Percentiles rank a stretch among this genome's conserved stretches.
phyloP scores from a whole-genome alignment of 768 basidiomycete species.

The Leccinum arenicola region DNA sequence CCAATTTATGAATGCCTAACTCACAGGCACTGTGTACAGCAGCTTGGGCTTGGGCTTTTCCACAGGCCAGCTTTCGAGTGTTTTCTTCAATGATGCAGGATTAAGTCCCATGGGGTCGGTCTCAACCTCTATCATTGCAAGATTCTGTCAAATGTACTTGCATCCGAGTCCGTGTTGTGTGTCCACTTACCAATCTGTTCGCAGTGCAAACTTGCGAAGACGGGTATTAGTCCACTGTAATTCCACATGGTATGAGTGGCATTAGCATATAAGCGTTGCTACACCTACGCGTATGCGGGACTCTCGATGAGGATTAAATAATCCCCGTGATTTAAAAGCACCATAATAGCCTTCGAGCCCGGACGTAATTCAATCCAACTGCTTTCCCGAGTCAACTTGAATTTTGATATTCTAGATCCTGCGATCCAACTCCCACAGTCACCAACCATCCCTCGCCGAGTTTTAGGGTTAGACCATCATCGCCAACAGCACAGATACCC shows the following conservation, averaged over 20 bases:
- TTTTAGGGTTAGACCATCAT: too few species aligned
- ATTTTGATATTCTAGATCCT: too few species aligned
- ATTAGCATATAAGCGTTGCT: too few species aligned
- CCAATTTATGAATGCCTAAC: slow-evolving; percentile 16
- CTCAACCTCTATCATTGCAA: slow-evolving; percentile 52
- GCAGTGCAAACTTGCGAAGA: slow-evolving; percentile 49
- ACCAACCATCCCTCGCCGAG: too few species aligned
- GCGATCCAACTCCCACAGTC: too few species aligned
- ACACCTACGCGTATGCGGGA: slow-evolving; percentile 58
- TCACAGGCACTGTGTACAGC: slow-evolving; percentile 70
- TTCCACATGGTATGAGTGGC: background rate
- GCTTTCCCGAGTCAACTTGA: too few species aligned
- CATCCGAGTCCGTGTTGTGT: background rate
- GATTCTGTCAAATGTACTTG: slow-evolving; percentile 24
- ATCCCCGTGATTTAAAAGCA: slow-evolving; percentile 72
- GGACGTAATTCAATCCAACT: too few species aligned
- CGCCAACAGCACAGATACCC: too few species aligned
- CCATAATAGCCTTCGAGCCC: slow-evolving; percentile 50
- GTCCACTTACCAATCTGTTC: slow-evolving; percentile 48
- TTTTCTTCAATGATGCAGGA: slow-evolving; percentile 52
- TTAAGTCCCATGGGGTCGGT: slow-evolving; percentile 67
- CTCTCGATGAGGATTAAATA: slow-evolving; percentile 73
- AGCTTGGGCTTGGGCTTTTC: slow-evolving; percentile 66
- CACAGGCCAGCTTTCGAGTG: slow-evolving; percentile 65
- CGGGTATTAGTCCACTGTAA: slow-evolving; percentile 55